These are phyloP conservation scores for Sarocladium strictum DNA, from an alignment of 2,329 filamentous ascomycete genomes.

Conservation along the genomic window DNA sequence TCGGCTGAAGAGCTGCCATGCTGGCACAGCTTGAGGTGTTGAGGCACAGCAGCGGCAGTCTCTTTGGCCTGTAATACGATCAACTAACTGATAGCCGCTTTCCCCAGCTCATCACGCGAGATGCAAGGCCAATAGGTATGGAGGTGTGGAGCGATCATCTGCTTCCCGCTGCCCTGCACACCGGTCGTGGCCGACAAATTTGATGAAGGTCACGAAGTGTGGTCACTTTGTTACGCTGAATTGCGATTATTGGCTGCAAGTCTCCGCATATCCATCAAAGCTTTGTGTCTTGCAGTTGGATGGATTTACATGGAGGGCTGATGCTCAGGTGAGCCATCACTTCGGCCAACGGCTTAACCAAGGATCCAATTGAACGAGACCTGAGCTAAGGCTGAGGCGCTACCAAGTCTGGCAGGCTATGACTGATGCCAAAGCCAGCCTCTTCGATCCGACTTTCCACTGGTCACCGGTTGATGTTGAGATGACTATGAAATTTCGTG, in stretches of 20 bases:
- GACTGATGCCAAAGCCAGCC: neutral
- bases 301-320: neutral
- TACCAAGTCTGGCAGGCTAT: neutral
- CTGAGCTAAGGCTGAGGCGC: neutral
- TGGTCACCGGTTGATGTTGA: neutral
- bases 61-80: neutral
- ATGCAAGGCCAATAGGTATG: neutral
- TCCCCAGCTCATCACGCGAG: neutral
- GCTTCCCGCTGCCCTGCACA: neutral
- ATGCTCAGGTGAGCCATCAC: conserved; percentile 4
- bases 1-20: neutral
- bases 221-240: neutral
- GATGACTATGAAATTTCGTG: neutral
- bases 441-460: neutral
- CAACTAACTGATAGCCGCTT: neutral
- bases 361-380: neutral
- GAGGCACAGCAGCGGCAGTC: neutral
- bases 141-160: conserved; percentile 1
- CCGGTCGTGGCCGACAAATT: neutral
- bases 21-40: neutral
- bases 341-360: neutral
- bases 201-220: neutral
- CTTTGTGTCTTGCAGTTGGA: neutral
- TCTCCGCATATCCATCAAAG: neutral
- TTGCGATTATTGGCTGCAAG: neutral